Evolutionary conservation across 148 eudicot genomes (phyloP), one percentile per base, ranked within the genome.

Genomic region (Tetragonia tetragonoides): DNA sequence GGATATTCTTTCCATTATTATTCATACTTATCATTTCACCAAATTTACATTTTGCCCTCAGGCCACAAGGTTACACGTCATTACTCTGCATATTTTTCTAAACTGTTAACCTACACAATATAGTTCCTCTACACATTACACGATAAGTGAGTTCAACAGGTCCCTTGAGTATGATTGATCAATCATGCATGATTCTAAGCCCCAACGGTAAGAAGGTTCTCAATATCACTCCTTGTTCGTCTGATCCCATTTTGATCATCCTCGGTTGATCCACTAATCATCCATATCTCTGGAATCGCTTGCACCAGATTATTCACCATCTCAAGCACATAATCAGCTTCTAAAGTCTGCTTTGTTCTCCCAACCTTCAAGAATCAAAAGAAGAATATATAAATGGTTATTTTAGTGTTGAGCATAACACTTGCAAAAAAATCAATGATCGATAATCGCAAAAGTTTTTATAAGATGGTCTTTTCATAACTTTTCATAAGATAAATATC

Each of bases 211-310:
- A 81, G 46, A 44, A 79, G 77, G 46, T 81, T 74, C 47, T 90
- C 92, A 18, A 87, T 77, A 60, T 90, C 92, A 77, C 84, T 86
- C 63, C 81, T 82, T 39, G 79, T 79, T 42, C 85, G 88, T 42
- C 65, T 76, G 10, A 88, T 81, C 18, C 72, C 53, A 16, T 80
- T 53, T 17, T 82, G 71, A 37, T 82, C 84, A 10, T 53, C 82
- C 6, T 82, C 78, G 10, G 41, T 18, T 14, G 41, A 42, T 39
- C 66, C 46, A 7, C 16, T 64, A 34, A 39, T 75, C 18, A 75
- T 64, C 93, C 97, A 91, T 79, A 91, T 89, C 72, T 89, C 97
- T 21, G 97, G 98, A 61, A 93, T 85, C 38, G 84, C 89, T 77
- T 90, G 86, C 24, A 81, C 78, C 41, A 93, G 57, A 66, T 75